These are phyloP conservation scores for Cryphonectria nitschkei DNA, from an alignment of 2,329 filamentous ascomycete genomes.

Conservation along the genomic window DNA sequence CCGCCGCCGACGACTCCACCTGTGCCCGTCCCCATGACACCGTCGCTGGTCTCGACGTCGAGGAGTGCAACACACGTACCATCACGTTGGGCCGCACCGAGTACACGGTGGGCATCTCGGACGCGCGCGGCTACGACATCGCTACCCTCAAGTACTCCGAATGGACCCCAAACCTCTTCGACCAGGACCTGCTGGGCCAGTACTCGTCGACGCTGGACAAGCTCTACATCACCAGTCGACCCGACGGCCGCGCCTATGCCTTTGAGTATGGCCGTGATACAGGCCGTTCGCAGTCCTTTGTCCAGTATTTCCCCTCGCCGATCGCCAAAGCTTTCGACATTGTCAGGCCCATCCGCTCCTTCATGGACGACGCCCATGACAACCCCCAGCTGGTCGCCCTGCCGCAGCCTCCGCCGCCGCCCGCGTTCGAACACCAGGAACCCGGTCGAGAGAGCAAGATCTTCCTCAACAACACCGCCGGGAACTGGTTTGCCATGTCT, in stretches of 20 bases:
- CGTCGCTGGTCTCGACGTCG: slow-evolving; percentile 68
- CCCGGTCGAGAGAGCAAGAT: slow-evolving; percentile 66
- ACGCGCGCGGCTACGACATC: slow-evolving; percentile 72
- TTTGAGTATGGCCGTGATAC: slow-evolving; percentile 67
- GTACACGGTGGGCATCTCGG: slow-evolving; percentile 86
- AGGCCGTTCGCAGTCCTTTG: slow-evolving; percentile 60
- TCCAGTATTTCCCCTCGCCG: slow-evolving; percentile 72
- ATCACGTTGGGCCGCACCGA: slow-evolving; percentile 85
- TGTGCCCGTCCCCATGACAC: slow-evolving; percentile 72
- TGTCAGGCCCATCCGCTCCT: slow-evolving; percentile 59
- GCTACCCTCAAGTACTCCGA: slow-evolving; percentile 92
- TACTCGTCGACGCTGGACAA: slow-evolving; percentile 81
- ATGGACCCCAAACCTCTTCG: slow-evolving; percentile 91
- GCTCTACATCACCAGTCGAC: slow-evolving; percentile 84
- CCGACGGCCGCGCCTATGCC: slow-evolving; percentile 82
- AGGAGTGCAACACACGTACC: slow-evolving; percentile 79
- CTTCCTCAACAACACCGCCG: slow-evolving; percentile 86
- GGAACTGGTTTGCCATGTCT: slow-evolving; percentile 93
- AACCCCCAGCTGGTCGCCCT: slow-evolving; percentile 75
- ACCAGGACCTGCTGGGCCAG: slow-evolving; percentile 83
- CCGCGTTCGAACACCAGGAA: slow-evolving; percentile 51
- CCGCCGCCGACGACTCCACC: slow-evolving; percentile 70
- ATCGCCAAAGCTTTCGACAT: slow-evolving; percentile 91
- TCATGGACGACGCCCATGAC: slow-evolving; percentile 46
- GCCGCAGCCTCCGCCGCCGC: slow-evolving; percentile 77